Evolutionary conservation across 345 rosid species (phyloP).

Genomic region (Nephelium lappaceum): DNA sequence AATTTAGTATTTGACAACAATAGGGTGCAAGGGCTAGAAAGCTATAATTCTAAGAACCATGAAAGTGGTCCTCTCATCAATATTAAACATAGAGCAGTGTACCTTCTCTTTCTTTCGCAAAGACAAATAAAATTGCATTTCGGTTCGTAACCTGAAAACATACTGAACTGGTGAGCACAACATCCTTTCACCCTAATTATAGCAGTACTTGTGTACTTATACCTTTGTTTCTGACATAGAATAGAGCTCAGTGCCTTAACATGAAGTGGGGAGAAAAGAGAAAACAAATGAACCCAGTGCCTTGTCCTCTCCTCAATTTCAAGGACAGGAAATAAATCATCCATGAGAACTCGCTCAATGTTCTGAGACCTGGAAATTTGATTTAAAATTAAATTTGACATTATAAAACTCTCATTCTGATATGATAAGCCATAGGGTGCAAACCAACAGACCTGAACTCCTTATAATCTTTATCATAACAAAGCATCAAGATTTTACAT

Average conservation of each 20-base stretch:
- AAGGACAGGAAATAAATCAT: constrained; percentile 72
- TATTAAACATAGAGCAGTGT: constrained; percentile 6
- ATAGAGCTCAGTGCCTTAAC: constrained; percentile 64
- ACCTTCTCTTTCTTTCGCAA: constrained; percentile 65
- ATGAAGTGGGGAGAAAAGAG: constrained; percentile 68
- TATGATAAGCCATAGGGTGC: constrained; percentile 20
- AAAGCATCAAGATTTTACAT: constrained; percentile 80
- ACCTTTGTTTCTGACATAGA: constrained; percentile 85
- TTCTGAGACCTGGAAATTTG: constrained; percentile 61
- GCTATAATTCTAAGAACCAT: background rate
- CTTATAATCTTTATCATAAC: constrained; percentile 72
- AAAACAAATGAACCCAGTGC: constrained; percentile 80
- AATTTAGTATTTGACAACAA: background rate
- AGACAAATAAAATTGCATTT: constrained; percentile 67
- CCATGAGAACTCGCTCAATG: constrained; percentile 71
- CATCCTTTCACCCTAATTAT: constrained; percentile 12
- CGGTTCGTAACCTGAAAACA: constrained; percentile 75
- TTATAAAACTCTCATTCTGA: background rate
- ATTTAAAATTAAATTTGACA: background rate
- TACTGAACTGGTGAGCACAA: constrained; percentile 21
- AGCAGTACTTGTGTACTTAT: constrained; percentile 27
- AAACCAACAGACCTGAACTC: constrained; percentile 62
- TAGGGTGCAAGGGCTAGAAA: background rate
- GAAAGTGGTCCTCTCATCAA: background rate
- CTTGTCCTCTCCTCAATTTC: constrained; percentile 64